Evolutionary conservation across 2,329 filamentous ascomycete species (phyloP), one percentile per base, ranked within the genome.

Genomic region (Penicillium sp.): DNA sequence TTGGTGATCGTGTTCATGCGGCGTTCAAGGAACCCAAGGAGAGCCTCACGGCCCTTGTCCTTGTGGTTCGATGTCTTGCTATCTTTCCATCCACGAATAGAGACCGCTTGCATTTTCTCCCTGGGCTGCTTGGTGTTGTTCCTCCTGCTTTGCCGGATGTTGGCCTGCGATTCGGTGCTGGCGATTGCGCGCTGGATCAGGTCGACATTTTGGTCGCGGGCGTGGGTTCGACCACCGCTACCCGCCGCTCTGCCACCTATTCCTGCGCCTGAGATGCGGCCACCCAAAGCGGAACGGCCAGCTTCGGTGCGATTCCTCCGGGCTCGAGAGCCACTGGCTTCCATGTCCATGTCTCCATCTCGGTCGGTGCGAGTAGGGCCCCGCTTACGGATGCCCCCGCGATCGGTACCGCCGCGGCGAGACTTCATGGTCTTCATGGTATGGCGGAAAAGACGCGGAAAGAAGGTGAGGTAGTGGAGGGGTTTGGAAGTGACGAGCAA

Each of bases 1-100:
- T 79, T 79, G 55, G 77, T 76, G 59, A 67, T 56, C 60, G 79
- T 75, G 51, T 81, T 80, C 44, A 88, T 82, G 72, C 90, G 90
- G 65, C 86, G 84, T 74, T 91, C 87, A 58, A 92, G 74, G 68
- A 90, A 91, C 47, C 78, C 77, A 49, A 91, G 71, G 29, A 91
- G 77, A 55, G 84, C 82, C 55, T 81, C 80, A 24, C 88, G 68
- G 18, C 88, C 88, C 45, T 88, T 86, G 51, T 88, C 88, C 29
- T 81, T 69, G 60, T 90, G 89, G 27, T 69, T 78, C 10, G 83
- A 79, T 7, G 87, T 88, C 71, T 87, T 90, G 76, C 88, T 91
- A 42, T 83, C 74, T 65, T 82, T 85, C 66, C 90, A 79, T 24
- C 88, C 88, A 58, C 78, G 76, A 21, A 92, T 67, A 49, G 68